Base-by-base conservation (phyloP, 1,284 basidiomycete species). In the Cutaneotrichosporon arboriforme region DNA sequence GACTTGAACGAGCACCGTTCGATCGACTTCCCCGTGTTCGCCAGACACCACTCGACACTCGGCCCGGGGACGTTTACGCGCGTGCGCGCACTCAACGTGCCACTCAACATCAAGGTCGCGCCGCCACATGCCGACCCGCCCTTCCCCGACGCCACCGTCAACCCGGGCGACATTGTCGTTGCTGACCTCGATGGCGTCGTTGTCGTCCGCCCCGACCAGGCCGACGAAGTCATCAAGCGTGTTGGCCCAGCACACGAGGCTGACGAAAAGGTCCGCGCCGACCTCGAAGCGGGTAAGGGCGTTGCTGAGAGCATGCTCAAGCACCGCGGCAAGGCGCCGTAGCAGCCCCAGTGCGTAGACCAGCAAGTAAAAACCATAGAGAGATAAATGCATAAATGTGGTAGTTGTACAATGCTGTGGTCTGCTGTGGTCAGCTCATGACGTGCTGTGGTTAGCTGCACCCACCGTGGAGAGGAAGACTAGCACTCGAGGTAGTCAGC, bases 151-250 rank as follows among this genome's bases (percentile, higher is more conserved):
- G 78, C 85, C 1, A 79, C 72, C 1, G 80, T 97, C 4, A 68
- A 82, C 20, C 88, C 92, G 2, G 87, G 85, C 3, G 93, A 96
- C 68, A 81, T 85, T 77, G 81, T 97, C 35, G 73, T 94, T 15
- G 91, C 84, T 14, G 93, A 97, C 68, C 80, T 85, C 52, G 89
- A 97, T 68, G 93, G 93, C 0, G 90, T 94, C 0, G 88, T 97
- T 1, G 87, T 85, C 62, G 81, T 96, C 15, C 85, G 89, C 1
- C 76, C 72, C 21, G 77, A 74, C 3, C 62, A 85, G 51, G 78
- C 83, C 12, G 76, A 77, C 15, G 72, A 83, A 58, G 88, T 90
- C 2, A 64, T 84, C 8, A 79, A 81, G 45, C 59, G 83, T 23
- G 88, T 87, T 15, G 63, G 67, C 17, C 81, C 81, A 62, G 85